Base-by-base conservation (phyloP, 176 grass and related monocot species). In the Bolboschoenus planiculmis region DNA sequence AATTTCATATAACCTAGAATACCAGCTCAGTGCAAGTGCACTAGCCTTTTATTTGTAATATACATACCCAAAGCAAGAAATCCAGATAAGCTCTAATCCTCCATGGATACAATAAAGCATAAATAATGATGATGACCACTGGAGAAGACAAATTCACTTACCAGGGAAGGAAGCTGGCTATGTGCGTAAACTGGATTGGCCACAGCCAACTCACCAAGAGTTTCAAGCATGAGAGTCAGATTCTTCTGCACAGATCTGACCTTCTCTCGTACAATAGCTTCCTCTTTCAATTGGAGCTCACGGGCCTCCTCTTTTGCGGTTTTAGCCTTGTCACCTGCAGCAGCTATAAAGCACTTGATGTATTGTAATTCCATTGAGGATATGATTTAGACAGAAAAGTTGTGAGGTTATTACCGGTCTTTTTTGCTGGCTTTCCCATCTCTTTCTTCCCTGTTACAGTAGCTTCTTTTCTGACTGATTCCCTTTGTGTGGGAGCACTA, bases 261-360 rank as follows among this genome's bases (percentile, higher is more conserved):
- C 84, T 88, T 93, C 75, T 81, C 83, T 88, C 90, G 88, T 37
- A 90, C 46, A 87, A 88, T 88, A 87, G 90, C 86, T 93, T 98
- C 95, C 82, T 98, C 90, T 53, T 87, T 95, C 84, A 98, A 67
- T 61, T 92, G 84, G 59, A 91, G 84, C 56, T 95, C 95, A 48
- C 92, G 92, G 5, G 95, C 95, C 87, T 98, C 92, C 85, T 98
- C 95, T 91, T 98, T 98, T 44, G 95, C 92, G 36, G 88, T 91
- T 88, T 98, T 98, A 30, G 74, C 82, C 89, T 98, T 98, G 46
- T 98, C 95, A 1, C 70, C 83, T 37, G 71, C 89, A 91, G 73
- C 90, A 89, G 85, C 39, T 43, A 40, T 27, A 75, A 58, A 83
- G 59, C 9, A 70, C 20, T 27, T 24, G 10, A 84, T 78, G 56